phyloP scores from a whole-genome alignment of 257 asterid species.

The Solanum lycopersicoides region DNA sequence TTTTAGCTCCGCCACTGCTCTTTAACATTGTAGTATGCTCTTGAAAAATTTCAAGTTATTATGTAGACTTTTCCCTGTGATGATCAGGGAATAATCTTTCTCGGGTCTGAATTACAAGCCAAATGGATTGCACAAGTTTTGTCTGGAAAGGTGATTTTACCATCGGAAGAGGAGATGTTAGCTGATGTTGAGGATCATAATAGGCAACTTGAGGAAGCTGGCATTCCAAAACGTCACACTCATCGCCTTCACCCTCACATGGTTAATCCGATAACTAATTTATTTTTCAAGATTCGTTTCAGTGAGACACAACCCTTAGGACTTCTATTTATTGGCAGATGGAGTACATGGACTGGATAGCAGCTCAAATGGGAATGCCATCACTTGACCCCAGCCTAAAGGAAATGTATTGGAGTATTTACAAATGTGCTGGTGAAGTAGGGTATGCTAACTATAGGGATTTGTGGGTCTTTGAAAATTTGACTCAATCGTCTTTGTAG shows the following conservation, averaged over 20 bases:
- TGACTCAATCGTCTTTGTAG: not conserved
- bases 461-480: not conserved
- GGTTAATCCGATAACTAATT: not conserved
- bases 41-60: no score
- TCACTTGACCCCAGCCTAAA: constrained; percentile 11
- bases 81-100: constrained; percentile 11
- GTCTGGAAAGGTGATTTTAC: constrained; percentile 29
- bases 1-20: no score
- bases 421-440: not conserved
- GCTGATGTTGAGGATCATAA: constrained; percentile 26
- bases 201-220: not conserved
- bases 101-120: constrained; percentile 40
- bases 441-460: not conserved
- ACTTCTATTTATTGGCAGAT: constrained; percentile 11
- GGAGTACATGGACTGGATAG: constrained; percentile 50
- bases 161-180: constrained; percentile 33
- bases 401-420: not conserved
- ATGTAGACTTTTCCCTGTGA: not conserved
- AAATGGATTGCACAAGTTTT: constrained; percentile 50
- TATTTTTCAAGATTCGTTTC: not conserved
- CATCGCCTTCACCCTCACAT: constrained; percentile 4
- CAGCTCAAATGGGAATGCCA: constrained; percentile 31
- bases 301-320: not conserved
- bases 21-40: no score
- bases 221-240: constrained; percentile 33